Evolutionary conservation across 2,329 filamentous ascomycete genomes (phyloP).

Genomic region (Metarhizium sp.): DNA sequence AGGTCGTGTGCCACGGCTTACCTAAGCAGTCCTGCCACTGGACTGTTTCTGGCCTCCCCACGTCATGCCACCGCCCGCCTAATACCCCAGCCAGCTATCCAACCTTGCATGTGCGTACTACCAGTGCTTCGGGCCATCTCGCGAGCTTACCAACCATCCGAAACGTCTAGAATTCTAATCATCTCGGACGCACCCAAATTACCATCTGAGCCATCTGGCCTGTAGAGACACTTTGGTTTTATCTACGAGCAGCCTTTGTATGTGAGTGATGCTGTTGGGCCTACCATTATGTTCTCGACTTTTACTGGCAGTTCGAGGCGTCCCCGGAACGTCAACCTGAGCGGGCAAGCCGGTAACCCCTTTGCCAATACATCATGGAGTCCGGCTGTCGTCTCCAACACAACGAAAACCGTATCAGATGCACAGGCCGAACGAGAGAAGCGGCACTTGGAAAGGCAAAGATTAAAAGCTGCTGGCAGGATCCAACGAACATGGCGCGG

Average conservation of each 20-base stretch:
- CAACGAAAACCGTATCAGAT: conserved; percentile 70
- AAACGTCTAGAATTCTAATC: neutral
- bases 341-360: conserved; percentile 72
- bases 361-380: conserved; percentile 58
- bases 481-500: conserved; percentile 83
- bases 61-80: no score
- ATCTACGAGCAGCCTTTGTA: neutral
- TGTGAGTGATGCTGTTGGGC: neutral
- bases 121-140: neutral
- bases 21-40: neutral
- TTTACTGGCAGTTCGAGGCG: conserved; percentile 84
- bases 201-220: neutral
- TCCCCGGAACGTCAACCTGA: conserved; percentile 87
- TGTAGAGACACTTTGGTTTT: neutral
- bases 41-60: no score
- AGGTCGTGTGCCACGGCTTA: conserved; percentile 1
- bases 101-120: no score
- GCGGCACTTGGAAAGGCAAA: conserved; percentile 72
- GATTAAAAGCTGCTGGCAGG: conserved; percentile 59
- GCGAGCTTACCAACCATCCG: neutral
- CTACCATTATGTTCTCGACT: conserved; percentile 66
- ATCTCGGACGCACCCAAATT: neutral
- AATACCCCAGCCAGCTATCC: no score
- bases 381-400: conserved; percentile 47
- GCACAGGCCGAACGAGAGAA: conserved; percentile 79